These are phyloP conservation scores for Pseudocercospora eumusae DNA, from an alignment of 2,329 filamentous ascomycete species.

Conservation along the genomic window DNA sequence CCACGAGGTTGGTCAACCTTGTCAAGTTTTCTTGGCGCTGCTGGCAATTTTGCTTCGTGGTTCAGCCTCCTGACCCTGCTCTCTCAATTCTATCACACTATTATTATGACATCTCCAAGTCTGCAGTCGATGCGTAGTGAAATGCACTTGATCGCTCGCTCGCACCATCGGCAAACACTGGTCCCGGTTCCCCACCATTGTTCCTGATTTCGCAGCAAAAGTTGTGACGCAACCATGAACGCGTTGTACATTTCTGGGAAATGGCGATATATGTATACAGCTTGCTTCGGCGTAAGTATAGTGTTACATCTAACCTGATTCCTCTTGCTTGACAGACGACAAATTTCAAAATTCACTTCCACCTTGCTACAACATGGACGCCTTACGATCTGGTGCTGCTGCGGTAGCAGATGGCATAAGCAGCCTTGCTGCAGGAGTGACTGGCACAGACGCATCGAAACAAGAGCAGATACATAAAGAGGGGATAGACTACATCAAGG, in stretches of 20 bases:
- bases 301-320: background rate
- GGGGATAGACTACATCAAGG: conserved; percentile 19
- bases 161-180: background rate
- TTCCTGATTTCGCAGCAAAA: too few species aligned
- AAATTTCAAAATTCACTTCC: background rate
- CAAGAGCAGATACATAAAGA: conserved; percentile 14
- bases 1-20: background rate
- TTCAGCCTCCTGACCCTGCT: too few species aligned
- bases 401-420: background rate
- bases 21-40: too few species aligned
- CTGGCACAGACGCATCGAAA: background rate
- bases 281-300: background rate
- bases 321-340: background rate
- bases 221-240: conserved; percentile 12
- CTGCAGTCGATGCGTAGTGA: background rate
- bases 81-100: too few species aligned
- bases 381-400: background rate
- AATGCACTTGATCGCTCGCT: background rate
- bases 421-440: conserved; percentile 3
- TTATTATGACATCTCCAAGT: too few species aligned
- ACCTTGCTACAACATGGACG: background rate
- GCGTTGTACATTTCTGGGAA: background rate
- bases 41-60: too few species aligned
- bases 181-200: background rate
- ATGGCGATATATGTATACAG: background rate